These are phyloP conservation scores for Penicillium lividum DNA, from an alignment of 495 filamentous ascomycete genomes.

Conservation along the genomic window DNA sequence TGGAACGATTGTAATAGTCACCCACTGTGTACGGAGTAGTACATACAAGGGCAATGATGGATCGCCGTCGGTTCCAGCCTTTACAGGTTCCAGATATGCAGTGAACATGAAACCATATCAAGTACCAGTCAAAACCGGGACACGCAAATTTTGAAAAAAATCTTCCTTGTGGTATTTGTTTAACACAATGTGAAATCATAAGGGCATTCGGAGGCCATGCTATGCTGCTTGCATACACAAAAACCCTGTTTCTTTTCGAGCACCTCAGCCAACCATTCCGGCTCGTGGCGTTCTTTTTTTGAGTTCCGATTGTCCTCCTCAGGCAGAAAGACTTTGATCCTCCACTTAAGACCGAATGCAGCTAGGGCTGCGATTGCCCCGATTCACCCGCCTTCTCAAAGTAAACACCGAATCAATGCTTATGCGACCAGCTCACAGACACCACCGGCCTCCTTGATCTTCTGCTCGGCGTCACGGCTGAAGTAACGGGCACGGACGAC, in stretches of 20 bases:
- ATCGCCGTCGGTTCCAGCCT: background rate
- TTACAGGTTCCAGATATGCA: background rate
- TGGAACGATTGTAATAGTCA: background rate
- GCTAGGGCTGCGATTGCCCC: slow-evolving; percentile 37
- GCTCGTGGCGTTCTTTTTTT: slow-evolving; percentile 30
- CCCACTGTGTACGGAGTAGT: no score
- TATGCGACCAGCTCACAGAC: slow-evolving; percentile 90
- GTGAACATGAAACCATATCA: background rate
- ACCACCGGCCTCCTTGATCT: slow-evolving; percentile 93
- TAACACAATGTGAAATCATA: slow-evolving; percentile 45
- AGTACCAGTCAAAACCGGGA: background rate
- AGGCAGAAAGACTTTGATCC: slow-evolving; percentile 28
- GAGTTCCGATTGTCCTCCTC: slow-evolving; percentile 34
- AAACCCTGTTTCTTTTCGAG: slow-evolving; percentile 44
- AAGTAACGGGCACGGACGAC: slow-evolving; percentile 88
- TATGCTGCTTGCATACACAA: slow-evolving; percentile 46
- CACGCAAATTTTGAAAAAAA: slow-evolving; percentile 26
- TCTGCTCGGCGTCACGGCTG: slow-evolving; percentile 85
- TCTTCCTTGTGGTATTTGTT: slow-evolving; percentile 46
- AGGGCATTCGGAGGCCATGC: slow-evolving; percentile 46
- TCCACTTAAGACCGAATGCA: slow-evolving; percentile 37
- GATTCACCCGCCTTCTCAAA: slow-evolving; percentile 36
- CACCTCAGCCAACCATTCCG: slow-evolving; percentile 21
- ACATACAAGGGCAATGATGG: background rate
- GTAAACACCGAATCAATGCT: slow-evolving; percentile 41